phyloP scores from a whole-genome alignment of 2,329 filamentous ascomycete species.

The Scytalidium lignicola region DNA sequence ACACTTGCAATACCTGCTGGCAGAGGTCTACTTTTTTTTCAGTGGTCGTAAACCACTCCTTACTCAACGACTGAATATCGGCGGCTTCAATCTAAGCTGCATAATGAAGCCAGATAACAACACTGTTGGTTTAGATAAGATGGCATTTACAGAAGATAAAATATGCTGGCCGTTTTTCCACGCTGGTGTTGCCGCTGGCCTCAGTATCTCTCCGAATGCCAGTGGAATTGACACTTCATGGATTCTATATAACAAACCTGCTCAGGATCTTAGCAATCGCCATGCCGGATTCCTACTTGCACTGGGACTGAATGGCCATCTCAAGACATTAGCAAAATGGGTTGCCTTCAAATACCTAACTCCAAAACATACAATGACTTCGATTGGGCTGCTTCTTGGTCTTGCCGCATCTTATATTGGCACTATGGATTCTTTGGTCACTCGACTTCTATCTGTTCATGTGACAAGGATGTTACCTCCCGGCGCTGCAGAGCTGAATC shows the following conservation, averaged over 20 bases:
- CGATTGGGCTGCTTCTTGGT: slow-evolving; percentile 87
- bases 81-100: slow-evolving; percentile 88
- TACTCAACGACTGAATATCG: slow-evolving; percentile 85
- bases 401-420: slow-evolving; percentile 91
- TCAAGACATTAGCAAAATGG: slow-evolving; percentile 95
- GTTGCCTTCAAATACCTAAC: slow-evolving; percentile 99
- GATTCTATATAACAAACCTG: slow-evolving; percentile 96
- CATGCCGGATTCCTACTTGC: slow-evolving; percentile 92
- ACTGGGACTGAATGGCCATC: slow-evolving; percentile 86
- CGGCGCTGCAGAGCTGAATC: slow-evolving; percentile 87
- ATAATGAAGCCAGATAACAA: slow-evolving; percentile 88
- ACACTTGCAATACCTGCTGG: slow-evolving; percentile 87
- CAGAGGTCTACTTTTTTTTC: slow-evolving; percentile 80
- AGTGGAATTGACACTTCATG: slow-evolving; percentile 97
- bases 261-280: slow-evolving; percentile 82
- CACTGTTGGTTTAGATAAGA: slow-evolving; percentile 87
- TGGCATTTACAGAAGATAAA: slow-evolving; percentile 87
- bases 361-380: slow-evolving; percentile 98
- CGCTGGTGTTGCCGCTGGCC: slow-evolving; percentile 85
- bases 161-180: slow-evolving; percentile 99
- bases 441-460: slow-evolving; percentile 87
- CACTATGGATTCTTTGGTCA: slow-evolving; percentile 95
- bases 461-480: slow-evolving; percentile 90
- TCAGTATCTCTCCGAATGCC: slow-evolving; percentile 84
- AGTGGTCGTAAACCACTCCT: slow-evolving; percentile 81